Evolutionary conservation across 768 basidiomycete genomes (phyloP).

Genomic region (Lactifluus rugatus): DNA sequence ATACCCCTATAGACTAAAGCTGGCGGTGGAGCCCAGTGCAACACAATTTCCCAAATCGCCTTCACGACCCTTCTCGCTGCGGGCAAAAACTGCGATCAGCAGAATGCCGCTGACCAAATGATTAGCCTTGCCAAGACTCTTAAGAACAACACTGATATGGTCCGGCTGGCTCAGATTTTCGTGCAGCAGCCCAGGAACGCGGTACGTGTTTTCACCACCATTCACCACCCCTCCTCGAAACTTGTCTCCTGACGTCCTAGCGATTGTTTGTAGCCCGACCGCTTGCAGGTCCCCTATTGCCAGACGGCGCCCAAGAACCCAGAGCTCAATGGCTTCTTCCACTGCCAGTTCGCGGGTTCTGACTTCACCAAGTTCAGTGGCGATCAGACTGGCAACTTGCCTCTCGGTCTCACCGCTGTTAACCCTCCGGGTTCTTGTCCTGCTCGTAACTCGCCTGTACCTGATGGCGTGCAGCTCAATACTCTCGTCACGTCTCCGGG

Average conservation of each 20-base stretch:
- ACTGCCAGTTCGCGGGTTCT: conserved; percentile 45
- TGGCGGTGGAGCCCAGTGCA: conserved; percentile 48
- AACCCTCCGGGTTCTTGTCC: conserved; percentile 43
- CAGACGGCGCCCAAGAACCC: conserved; percentile 39
- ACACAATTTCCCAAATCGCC: conserved; percentile 43
- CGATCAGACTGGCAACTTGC: conserved; percentile 39
- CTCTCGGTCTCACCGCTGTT: conserved; percentile 36
- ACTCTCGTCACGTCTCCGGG: conserved; percentile 31
- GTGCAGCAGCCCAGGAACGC: conserved; percentile 49
- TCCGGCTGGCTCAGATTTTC: conserved; percentile 43
- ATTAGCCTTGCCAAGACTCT: conserved; percentile 38
- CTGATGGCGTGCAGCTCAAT: conserved; percentile 39
- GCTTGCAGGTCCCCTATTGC: conserved; percentile 41
- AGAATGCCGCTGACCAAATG: conserved; percentile 42
- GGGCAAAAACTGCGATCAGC: conserved; percentile 32
- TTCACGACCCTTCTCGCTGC: conserved; percentile 51
- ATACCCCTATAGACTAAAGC: conserved; percentile 35
- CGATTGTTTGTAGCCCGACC: conserved; percentile 28
- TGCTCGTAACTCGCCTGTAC: conserved; percentile 37
- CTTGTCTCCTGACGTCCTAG: neutral
- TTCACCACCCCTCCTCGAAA: neutral
- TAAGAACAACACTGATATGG: conserved; percentile 37
- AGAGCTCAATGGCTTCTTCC: conserved; percentile 46
- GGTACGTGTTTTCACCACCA: conserved; percentile 24
- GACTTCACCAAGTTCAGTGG: conserved; percentile 39